Evolutionary conservation across 2,329 filamentous ascomycete species (phyloP), one percentile per base, ranked within the genome.

Genomic region (Phyllosticta citrichinensis): DNA sequence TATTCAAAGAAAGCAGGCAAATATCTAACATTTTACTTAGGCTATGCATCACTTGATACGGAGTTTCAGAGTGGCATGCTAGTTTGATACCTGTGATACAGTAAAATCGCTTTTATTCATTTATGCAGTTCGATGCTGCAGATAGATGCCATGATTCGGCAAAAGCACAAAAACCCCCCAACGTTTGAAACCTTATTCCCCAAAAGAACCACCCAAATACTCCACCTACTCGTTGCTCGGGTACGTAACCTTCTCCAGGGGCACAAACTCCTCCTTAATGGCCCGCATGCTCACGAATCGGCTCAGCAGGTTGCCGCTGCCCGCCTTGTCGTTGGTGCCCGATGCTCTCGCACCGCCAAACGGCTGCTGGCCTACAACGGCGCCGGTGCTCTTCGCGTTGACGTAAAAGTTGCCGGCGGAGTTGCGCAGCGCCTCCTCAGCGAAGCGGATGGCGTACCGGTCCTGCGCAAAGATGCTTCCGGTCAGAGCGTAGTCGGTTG

Each of bases 361-460:
- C 2, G 78, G 76, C 66, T 80, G 78, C 68, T 80, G 78, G 14
- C 76, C 77, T 40, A 80, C 78, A 24, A 78, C 76, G 6, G 76
- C 74, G 57, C 78, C 81, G 2, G 81, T 83, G 63, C 77, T 87
- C 82, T 92, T 92, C 79, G 86, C 88, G 77, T 92, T 93, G 75
- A 93, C 81, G 77, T 93, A 93, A 73, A 92, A 92, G 78, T 93
- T 93, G 52, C 89, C 89, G 0, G 89, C 88, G 0, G 86, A 78
- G 70, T 91, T 85, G 65, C 87, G 80, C 58, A 93, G 79, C 63
- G 80, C 81, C 66, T 91, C 83, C 73, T 91, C 88, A 0, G 88
- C 89, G 61, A 80, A 80, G 24, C 85, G 81, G 62, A 91, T 76
- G 14, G 81, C 86, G 55, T 80, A 75, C 51, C 89, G 79, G 73